These are phyloP conservation scores for Trichosporon sp. DNA, from an alignment of 1,284 basidiomycete genomes.

Conservation along the genomic window DNA sequence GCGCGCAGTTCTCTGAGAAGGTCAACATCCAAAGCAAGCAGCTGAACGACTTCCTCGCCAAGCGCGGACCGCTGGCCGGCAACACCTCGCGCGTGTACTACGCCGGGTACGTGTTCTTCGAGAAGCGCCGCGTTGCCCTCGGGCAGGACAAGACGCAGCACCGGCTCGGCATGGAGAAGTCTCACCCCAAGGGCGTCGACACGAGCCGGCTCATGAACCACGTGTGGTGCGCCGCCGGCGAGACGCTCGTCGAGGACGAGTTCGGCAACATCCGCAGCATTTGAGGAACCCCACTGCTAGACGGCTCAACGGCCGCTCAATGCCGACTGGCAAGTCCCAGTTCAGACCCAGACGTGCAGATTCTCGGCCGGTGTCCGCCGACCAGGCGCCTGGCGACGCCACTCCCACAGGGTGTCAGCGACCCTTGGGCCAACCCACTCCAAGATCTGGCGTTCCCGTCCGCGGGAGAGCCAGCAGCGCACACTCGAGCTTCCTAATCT, in stretches of 20 bases:
- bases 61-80: background rate
- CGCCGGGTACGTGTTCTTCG: constrained; percentile 11
- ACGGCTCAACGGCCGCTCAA: background rate
- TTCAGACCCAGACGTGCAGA: background rate
- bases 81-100: constrained; percentile 13
- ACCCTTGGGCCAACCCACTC: background rate
- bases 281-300: background rate
- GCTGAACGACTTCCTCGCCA: constrained; percentile 11
- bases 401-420: background rate
- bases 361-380: background rate
- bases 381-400: background rate
- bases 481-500: background rate
- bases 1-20: background rate
- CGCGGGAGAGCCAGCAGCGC: too few relatives aligned
- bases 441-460: too few relatives aligned
- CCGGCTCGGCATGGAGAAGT: constrained; percentile 9
- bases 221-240: background rate
- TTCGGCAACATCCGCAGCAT: background rate
- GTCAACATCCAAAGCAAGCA: constrained; percentile 13
- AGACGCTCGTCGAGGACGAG: background rate
- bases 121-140: constrained; percentile 6
- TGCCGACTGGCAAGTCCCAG: background rate
- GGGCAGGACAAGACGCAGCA: constrained; percentile 6
- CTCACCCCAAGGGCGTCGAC: background rate
- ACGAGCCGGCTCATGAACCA: background rate